Base-by-base conservation (phyloP, 1,284 basidiomycete species). In the Neotropicomus parvogracilis region DNA sequence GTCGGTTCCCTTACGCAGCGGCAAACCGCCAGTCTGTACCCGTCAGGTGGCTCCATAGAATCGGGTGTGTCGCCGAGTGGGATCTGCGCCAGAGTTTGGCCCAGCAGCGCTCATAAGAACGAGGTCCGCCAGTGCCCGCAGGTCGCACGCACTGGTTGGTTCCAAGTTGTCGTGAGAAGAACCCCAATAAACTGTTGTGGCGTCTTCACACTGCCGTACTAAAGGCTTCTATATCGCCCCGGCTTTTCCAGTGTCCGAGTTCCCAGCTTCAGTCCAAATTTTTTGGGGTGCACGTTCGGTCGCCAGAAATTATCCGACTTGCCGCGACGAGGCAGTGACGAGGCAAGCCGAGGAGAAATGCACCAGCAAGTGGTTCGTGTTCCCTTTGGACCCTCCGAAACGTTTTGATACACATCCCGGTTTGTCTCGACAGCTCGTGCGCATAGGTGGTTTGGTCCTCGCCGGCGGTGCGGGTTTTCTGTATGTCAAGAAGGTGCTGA, bases 401-500 rank as follows among this genome's bases (percentile, higher is more conserved):
- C 13, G 45, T 17, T 17, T 28, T 29, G 28, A 40, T 29, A 14
- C 20, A 31, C 24, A 24, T 24, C 5, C 8, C 21, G n/a, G 2
- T 24, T 40, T 16, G 20, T 36, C 13, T 46, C 26, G 4, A 39
- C 48, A 63, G 60, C 28, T 64, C 19, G 39, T 54, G 14, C 60
- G 62, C 14, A 49, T 65, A 49, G 64, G 58, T 14, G 53, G 49
- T 16, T 39, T 65, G 36, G 60, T 65, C 34, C 44, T 65, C 20
- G 54, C 53, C 1, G 65, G 59, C 7, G 63, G 65, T 11, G 62
- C 51, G 0, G 55, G 63, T 38, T 65, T 65, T 49, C 35, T 67
- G 33, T 66, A 60, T 27, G 66, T 62, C 43, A 65, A 65, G 42
- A 63, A 50, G n/a, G 46, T 65, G 19, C 44, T 68, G 54, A 53